Evolutionary conservation across 2,329 filamentous ascomycete genomes (phyloP).

Genomic region (Lachnellula suecica): DNA sequence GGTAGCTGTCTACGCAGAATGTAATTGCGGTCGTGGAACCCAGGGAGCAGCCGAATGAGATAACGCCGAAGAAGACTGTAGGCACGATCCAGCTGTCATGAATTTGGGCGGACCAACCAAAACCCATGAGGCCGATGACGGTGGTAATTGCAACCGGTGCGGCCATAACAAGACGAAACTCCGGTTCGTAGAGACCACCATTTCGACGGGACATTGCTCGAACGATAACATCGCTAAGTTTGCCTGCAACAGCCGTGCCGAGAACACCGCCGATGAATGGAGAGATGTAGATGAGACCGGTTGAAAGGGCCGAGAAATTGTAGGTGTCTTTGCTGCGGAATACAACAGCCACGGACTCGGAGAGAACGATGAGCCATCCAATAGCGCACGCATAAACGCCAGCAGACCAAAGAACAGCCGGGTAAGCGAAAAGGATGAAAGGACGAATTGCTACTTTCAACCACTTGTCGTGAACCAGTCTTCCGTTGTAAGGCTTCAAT

Average conservation of each 20-base stretch:
- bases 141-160: slow-evolving; percentile 77
- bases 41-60: slow-evolving; percentile 88
- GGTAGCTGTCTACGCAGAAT: slow-evolving; percentile 90
- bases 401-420: slow-evolving; percentile 84
- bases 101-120: slow-evolving; percentile 85
- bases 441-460: slow-evolving; percentile 74
- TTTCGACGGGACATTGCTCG: slow-evolving; percentile 80
- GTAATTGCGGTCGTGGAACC: slow-evolving; percentile 91
- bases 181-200: slow-evolving; percentile 92
- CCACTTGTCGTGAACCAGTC: slow-evolving; percentile 78
- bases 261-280: slow-evolving; percentile 87
- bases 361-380: slow-evolving; percentile 94
- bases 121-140: slow-evolving; percentile 86
- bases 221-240: slow-evolving; percentile 82
- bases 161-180: slow-evolving; percentile 89
- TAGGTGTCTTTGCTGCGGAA: slow-evolving; percentile 71
- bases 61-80: slow-evolving; percentile 87
- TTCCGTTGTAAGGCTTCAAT: slow-evolving; percentile 74
- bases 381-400: slow-evolving; percentile 84
- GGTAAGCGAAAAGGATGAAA: slow-evolving; percentile 84
- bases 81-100: slow-evolving; percentile 85
- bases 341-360: slow-evolving; percentile 80
- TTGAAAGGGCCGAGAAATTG: slow-evolving; percentile 77
- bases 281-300: slow-evolving; percentile 84
- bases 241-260: slow-evolving; percentile 89